Conservation (phyloP, 306 rosid species). For the Macrotyloma uniflorum region DNA sequence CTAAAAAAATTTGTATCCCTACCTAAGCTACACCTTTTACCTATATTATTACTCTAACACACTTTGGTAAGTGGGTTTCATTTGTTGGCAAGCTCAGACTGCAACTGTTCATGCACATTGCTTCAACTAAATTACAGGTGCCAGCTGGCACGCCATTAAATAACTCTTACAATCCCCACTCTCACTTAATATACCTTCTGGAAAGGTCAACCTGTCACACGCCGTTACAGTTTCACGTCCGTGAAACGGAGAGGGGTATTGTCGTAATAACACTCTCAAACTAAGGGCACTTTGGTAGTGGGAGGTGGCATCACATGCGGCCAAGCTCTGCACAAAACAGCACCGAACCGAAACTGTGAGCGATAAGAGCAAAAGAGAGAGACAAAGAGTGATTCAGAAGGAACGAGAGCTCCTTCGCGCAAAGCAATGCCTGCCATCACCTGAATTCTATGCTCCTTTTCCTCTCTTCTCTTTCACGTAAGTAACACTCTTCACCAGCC, state of each 20-base stretch:
- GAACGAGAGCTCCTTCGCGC: conserved; percentile 52
- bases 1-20: no score
- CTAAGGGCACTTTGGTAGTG: conserved; percentile 17
- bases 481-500: neutral
- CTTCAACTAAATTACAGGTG: neutral
- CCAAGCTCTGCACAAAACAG: conserved; percentile 40
- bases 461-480: conserved; percentile 6
- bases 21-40: no score
- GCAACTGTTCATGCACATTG: conserved; percentile 1
- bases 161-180: neutral
- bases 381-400: conserved; percentile 36
- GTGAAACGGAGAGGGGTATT: conserved; percentile 36
- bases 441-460: conserved; percentile 46
- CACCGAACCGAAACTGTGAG: conserved; percentile 63
- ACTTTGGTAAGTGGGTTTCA: neutral
- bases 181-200: neutral
- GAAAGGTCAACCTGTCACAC: conserved; percentile 22
- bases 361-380: conserved; percentile 36
- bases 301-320: conserved; percentile 23
- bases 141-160: conserved; percentile 22
- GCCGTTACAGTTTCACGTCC: conserved; percentile 23
- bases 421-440: conserved; percentile 70
- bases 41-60: no score
- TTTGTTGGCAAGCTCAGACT: neutral
- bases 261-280: neutral